These are phyloP conservation scores for Saksenaea oblongispora DNA, from an alignment of 371 early-diverging fungal species.

Conservation along the genomic window DNA sequence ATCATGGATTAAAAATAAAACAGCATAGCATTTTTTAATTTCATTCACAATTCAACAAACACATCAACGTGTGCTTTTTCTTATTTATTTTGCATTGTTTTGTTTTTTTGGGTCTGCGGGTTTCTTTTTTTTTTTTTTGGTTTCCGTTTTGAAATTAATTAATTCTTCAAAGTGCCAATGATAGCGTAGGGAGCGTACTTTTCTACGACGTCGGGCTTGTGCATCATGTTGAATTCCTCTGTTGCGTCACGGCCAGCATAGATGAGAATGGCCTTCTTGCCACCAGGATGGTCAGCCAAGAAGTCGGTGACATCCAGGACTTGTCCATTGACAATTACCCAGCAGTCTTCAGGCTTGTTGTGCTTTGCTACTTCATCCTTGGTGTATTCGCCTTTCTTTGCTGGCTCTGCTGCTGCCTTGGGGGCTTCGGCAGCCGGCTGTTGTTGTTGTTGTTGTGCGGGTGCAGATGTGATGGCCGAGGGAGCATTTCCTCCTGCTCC, in stretches of 20 bases:
- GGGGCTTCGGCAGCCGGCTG: slow-evolving; percentile 14
- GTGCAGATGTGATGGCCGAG: slow-evolving; percentile 19
- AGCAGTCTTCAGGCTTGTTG: slow-evolving; percentile 87
- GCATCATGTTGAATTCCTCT: slow-evolving; percentile 92
- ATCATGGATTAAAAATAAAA: slow-evolving; percentile 31
- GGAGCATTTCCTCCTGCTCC: slow-evolving; percentile 21
- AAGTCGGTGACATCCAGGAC: slow-evolving; percentile 94
- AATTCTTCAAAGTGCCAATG: slow-evolving; percentile 70
- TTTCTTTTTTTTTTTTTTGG: background rate
- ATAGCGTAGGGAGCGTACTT: slow-evolving; percentile 86
- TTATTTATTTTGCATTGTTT: too few species aligned
- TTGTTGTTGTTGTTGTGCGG: slow-evolving; percentile 13
- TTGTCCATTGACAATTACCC: slow-evolving; percentile 92
- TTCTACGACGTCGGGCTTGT: slow-evolving; percentile 83
- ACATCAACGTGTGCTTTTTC: background rate
- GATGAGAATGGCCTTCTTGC: slow-evolving; percentile 83
- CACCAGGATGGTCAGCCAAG: slow-evolving; percentile 83
- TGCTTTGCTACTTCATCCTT: slow-evolving; percentile 85
- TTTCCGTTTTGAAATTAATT: slow-evolving; percentile 17
- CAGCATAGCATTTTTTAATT: background rate
- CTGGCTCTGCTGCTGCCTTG: slow-evolving; percentile 33
- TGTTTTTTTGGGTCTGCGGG: background rate
- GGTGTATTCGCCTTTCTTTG: slow-evolving; percentile 52
- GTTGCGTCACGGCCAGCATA: slow-evolving; percentile 88
- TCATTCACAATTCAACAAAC: background rate